Conservation (phyloP, 257 asterid species). For the Solanum infundibuliforme region DNA sequence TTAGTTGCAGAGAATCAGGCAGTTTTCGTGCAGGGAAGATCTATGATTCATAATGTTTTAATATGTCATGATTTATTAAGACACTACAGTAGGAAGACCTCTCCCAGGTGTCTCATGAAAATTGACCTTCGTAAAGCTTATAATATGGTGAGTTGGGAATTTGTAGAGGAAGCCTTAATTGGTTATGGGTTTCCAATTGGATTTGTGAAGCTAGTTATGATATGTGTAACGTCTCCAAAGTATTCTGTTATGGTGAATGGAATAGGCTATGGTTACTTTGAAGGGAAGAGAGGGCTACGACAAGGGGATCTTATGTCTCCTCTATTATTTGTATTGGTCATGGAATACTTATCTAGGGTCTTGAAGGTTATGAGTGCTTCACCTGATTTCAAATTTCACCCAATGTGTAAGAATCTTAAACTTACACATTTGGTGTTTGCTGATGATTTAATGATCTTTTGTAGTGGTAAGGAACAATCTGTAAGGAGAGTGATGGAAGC, state of each 20-base stretch:
- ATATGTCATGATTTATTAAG: not conserved
- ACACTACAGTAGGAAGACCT: not conserved
- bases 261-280: not conserved
- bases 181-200: not conserved
- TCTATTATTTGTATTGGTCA: not conserved
- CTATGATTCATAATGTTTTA: not conserved
- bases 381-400: not conserved
- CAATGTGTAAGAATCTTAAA: no score
- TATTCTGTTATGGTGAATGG: not conserved
- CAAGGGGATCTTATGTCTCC: not conserved
- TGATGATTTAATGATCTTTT: no score
- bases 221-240: not conserved
- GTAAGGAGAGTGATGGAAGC: not conserved
- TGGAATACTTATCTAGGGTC: not conserved
- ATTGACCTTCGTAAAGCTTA: not conserved
- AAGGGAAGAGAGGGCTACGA: not conserved
- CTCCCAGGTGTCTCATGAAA: not conserved
- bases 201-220: not conserved
- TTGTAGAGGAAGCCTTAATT: not conserved
- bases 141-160: not conserved
- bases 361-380: not conserved
- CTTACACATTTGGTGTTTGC: no score
- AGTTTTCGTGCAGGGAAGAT: not conserved
- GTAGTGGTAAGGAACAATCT: not conserved
- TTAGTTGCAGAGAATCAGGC: not conserved